These are phyloP conservation scores for Thermothielavioides terrestris DNA, from an alignment of 495 filamentous ascomycete genomes.

Conservation along the genomic window DNA sequence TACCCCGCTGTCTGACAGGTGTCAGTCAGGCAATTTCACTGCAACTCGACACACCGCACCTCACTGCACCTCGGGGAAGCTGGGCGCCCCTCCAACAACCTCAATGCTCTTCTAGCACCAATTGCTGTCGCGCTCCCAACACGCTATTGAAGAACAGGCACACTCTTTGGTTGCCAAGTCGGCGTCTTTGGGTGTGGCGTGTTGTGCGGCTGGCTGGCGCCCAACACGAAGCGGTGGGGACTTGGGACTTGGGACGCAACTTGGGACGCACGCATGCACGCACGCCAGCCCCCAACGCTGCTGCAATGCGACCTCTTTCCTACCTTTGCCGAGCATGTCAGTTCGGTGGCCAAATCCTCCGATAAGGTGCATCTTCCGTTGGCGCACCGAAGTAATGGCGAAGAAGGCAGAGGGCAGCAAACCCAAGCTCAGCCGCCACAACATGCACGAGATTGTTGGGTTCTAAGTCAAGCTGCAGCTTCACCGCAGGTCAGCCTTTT, in stretches of 20 bases:
- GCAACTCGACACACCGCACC: not conserved
- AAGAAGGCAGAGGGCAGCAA: too few relatives aligned
- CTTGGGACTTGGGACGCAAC: too few relatives aligned
- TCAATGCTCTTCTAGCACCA: not conserved
- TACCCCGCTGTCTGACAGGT: not conserved
- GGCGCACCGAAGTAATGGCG: too few relatives aligned
- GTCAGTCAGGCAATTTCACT: not conserved
- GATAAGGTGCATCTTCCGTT: not conserved
- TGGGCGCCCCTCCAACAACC: not conserved
- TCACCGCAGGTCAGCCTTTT: not conserved
- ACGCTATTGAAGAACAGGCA: not conserved
- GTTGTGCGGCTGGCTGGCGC: not conserved
- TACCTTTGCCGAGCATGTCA: not conserved
- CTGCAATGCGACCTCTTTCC: constrained; percentile 3
- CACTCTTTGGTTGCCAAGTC: not conserved
- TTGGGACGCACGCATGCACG: too few relatives aligned
- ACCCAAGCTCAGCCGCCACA: constrained; percentile 1
- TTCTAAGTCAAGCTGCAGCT: too few relatives aligned
- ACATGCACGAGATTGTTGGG: not conserved
- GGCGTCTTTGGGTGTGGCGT: not conserved
- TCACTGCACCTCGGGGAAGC: not conserved
- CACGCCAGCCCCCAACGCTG: not conserved
- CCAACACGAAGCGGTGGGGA: not conserved
- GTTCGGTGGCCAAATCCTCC: not conserved
- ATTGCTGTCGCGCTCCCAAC: not conserved